Base-by-base conservation (phyloP, 202 grass and related monocot genomes). In the Schoenoplectus triqueter region DNA sequence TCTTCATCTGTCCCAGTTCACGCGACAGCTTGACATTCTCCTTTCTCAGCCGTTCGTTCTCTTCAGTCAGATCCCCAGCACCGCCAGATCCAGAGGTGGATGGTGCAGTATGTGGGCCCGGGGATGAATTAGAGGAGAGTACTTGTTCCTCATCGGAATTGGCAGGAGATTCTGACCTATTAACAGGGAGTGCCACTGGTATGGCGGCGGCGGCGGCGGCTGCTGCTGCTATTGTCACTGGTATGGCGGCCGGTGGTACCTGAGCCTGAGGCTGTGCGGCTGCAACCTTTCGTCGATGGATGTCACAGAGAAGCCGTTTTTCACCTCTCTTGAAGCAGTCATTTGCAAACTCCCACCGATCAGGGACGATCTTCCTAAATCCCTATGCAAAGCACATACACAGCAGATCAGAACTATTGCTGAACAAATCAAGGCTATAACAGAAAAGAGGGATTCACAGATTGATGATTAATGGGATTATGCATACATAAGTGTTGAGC, bases 281-380 rank as follows among this genome's bases (percentile, higher is more conserved):
- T 7, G 77, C 7, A 2, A 94, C 75, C 88, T 98, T 98, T 14
- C 92, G 75, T 0, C 95, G 90, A 54, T 93, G 92, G 65, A 98
- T 98, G 83, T 93, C 92, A 39, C 87, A 87, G 0, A 98, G 92
- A 64, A 98, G 81, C 5, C 68, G 86, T 84, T 87, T 95, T 51
- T 95, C 84, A 2, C 95, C 92, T 66, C 85, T 87, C 39, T 83
- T 80, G 92, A 98, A 98, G 51, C 75, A 98, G 48, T 98, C 92
- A 87, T 98, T 98, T 11, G 95, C 88, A 70, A 98, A 98, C 88
- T 98, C 95, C 95, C 95, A 98, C 42, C 91, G 75, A 84, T 98
- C 95, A 52, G 91, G 91, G 10, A 93, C 88, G 19, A 95, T 87
- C 85, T 98, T 98, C 79, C 92, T 82, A 72, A 98, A 98, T 83